A percentile compares a stretch with the other conserved stretches of the same genome.
phyloP scores from a whole-genome alignment of 2,329 filamentous ascomycete species.

The Aspergillus sp. region DNA sequence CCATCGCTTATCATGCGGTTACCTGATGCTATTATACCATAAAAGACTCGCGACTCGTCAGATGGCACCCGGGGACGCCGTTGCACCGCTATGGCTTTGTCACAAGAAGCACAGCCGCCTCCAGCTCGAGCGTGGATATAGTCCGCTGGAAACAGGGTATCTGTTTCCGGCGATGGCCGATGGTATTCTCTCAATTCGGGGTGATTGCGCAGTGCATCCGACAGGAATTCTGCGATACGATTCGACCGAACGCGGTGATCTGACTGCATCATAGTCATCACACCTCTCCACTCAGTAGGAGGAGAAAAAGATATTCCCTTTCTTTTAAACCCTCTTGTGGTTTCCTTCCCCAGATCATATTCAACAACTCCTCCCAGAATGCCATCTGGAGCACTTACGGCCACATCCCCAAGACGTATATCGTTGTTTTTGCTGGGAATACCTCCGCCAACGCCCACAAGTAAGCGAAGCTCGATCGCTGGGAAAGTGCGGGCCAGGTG shows the following conservation, averaged over 20 bases:
- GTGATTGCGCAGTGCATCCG: background rate
- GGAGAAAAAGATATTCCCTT: background rate
- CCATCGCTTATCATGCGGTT: slow-evolving; percentile 1
- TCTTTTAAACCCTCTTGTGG: background rate
- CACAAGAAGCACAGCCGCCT: background rate
- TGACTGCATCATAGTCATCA: background rate
- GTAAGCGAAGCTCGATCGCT: slow-evolving; percentile 31
- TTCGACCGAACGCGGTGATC: background rate
- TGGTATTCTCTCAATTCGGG: background rate
- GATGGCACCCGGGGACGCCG: background rate
- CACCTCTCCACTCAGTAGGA: slow-evolving; percentile 4
- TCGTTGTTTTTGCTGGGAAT: slow-evolving; percentile 26
- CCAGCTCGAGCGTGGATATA: background rate
- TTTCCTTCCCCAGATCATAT: slow-evolving; percentile 30
- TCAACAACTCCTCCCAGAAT: slow-evolving; percentile 27
- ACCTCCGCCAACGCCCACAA: slow-evolving; percentile 49
- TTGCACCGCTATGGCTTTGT: background rate
- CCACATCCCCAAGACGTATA: slow-evolving; percentile 36
- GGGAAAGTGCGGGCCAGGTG: slow-evolving; percentile 22
- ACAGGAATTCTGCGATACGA: background rate
- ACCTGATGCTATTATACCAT: slow-evolving; percentile 1
- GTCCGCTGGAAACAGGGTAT: background rate
- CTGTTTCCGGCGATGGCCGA: background rate
- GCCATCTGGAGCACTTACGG: slow-evolving; percentile 23
- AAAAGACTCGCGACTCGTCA: background rate